These are phyloP conservation scores for Arctium minus DNA, from an alignment of 129 eudicot genomes.

Conservation along the genomic window DNA sequence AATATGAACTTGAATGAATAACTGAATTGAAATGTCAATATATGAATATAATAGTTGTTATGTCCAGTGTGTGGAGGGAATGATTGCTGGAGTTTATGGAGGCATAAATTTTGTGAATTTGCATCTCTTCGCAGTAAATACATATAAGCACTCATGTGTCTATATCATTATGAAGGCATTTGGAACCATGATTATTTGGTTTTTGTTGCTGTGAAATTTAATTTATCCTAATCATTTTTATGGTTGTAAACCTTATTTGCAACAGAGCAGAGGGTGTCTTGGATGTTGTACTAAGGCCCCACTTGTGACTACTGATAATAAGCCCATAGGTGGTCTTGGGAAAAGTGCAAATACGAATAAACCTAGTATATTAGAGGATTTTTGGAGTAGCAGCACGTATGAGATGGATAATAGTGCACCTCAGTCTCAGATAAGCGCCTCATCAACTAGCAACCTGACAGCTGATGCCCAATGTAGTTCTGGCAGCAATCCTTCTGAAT, in stretches of 20 bases:
- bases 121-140: not conserved
- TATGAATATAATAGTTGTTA: not conserved
- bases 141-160: not conserved
- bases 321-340: slow-evolving; percentile 51
- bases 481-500: slow-evolving; percentile 64
- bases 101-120: not conserved
- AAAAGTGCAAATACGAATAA: slow-evolving; percentile 29
- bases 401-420: slow-evolving; percentile 75
- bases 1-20: not conserved
- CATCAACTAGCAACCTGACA: slow-evolving; percentile 66
- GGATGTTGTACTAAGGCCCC: slow-evolving; percentile 77
- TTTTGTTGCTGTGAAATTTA: not conserved
- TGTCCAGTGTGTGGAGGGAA: not conserved
- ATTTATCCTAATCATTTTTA: slow-evolving; percentile 29
- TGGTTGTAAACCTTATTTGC: slow-evolving; percentile 71
- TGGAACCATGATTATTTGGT: not conserved
- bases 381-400: slow-evolving; percentile 72
- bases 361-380: slow-evolving; percentile 53
- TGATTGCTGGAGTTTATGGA: no score
- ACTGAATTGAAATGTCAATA: not conserved
- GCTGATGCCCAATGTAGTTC: slow-evolving; percentile 42
- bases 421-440: slow-evolving; percentile 68
- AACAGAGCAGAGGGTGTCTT: slow-evolving; percentile 98
- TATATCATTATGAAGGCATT: not conserved
- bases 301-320: slow-evolving; percentile 50